Base-by-base conservation (phyloP, 1,284 basidiomycete genomes). In the Puccinia polysora region DNA sequence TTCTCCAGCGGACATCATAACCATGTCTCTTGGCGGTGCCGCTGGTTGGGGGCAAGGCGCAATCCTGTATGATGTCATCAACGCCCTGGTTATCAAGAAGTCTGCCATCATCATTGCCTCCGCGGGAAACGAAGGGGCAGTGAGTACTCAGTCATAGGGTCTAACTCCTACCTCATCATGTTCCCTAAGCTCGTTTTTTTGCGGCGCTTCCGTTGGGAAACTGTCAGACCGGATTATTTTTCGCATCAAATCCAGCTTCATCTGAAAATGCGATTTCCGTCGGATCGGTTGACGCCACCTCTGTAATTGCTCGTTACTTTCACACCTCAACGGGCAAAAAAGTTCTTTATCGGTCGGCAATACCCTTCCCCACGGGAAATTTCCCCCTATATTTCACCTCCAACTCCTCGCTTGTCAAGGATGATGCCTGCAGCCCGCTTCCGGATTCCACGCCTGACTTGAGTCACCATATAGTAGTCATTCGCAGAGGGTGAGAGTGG, bases 51-150 rank as follows among this genome's bases (percentile, higher is more conserved):
- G 40, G n/a, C 28, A 49, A 43, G 70, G 70, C 5, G 30, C 30
- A 3, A 25, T 58, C 14, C 45, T 73, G 32, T 58, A 64, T 36
- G 62, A 73, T 32, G 52, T 65, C 15, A 62, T 65, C 20, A 65
- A 65, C 45, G 36, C 50, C 18, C 43, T 64, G 38, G 60, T 73
- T 12, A 18, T 40, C 4, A 73, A 65, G 45, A 64, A 73, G 40
- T 40, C 34, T 10, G 50, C 52, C 10, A 55, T 53, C 7, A 72
- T 72, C 18, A 38, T 72, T 28, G 23, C 60, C 55, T 50, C 69
- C 36, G 69, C 69, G n/a, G 70, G 70, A 20, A 73, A 73, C 59
- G 70, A 73, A 59, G 70, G 70, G 59, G 34, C 28, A n/a, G 70
- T 73, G 12, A 59, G 62, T 23, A 14, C 18, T 25, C 10, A 10